Evolutionary conservation across 1,284 basidiomycete genomes (phyloP).

Genomic region (Austropuccinia psidii): DNA sequence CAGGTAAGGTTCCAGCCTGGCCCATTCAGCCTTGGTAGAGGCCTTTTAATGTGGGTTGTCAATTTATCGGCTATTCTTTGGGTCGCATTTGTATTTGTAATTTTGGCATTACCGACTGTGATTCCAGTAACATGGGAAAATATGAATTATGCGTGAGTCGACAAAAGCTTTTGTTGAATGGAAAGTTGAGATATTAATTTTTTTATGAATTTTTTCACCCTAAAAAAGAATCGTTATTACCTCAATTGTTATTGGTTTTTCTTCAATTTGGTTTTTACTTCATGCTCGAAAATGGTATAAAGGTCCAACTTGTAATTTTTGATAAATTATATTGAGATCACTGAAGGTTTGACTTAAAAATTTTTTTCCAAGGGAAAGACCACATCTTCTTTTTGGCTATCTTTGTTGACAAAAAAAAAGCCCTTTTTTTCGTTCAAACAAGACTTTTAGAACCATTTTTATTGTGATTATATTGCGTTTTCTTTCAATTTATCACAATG

Average conservation of each 20-base stretch:
- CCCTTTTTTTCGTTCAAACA: too few relatives aligned
- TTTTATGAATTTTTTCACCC: neutral
- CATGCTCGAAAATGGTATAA: slow-evolving; percentile 29
- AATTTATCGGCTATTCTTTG: slow-evolving; percentile 63
- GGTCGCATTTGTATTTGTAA: slow-evolving; percentile 62
- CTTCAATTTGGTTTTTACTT: slow-evolving; percentile 17
- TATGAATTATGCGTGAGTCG: slow-evolving; percentile 65
- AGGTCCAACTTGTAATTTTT: slow-evolving; percentile 26
- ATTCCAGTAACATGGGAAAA: slow-evolving; percentile 61
- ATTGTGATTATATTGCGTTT: too few relatives aligned
- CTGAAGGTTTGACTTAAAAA: too few relatives aligned
- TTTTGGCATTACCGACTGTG: slow-evolving; percentile 65
- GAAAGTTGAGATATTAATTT: neutral
- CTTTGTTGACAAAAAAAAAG: too few relatives aligned
- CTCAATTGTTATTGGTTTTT: slow-evolving; percentile 5
- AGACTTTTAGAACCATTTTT: too few relatives aligned
- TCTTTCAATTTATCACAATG: too few relatives aligned
- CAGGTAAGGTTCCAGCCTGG: slow-evolving; percentile 62
- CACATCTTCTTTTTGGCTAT: too few relatives aligned
- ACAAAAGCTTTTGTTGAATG: neutral
- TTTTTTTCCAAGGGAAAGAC: too few relatives aligned
- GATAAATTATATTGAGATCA: too few relatives aligned
- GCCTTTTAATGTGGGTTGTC: slow-evolving; percentile 58
- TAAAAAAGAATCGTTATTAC: slow-evolving; percentile 29
- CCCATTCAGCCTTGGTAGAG: slow-evolving; percentile 77